These are phyloP conservation scores for Cyberlindnera xylosilytica DNA, from an alignment of 805 yeast genomes.

Conservation along the genomic window DNA sequence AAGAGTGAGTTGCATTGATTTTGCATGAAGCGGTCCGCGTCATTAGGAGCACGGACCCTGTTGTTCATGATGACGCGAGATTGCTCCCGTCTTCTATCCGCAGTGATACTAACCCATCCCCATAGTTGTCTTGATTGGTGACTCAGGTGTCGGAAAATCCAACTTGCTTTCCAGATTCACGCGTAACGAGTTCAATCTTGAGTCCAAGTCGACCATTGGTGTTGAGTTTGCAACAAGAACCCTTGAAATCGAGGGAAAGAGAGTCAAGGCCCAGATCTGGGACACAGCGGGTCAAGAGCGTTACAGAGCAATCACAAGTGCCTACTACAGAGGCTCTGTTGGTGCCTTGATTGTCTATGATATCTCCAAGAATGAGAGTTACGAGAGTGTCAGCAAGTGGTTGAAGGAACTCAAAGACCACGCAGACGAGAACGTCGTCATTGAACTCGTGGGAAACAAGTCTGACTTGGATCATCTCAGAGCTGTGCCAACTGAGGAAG, in stretches of 20 bases:
- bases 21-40: neutral
- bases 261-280: slow-evolving; percentile 93
- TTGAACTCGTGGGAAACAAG: slow-evolving; percentile 91
- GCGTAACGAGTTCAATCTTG: slow-evolving; percentile 91
- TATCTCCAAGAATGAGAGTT: slow-evolving; percentile 84
- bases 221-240: slow-evolving; percentile 98
- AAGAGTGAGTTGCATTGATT: slow-evolving; percentile 45
- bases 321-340: slow-evolving; percentile 96
- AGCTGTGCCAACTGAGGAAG: slow-evolving; percentile 98
- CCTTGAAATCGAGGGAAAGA: slow-evolving; percentile 77
- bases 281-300: slow-evolving; percentile 99
- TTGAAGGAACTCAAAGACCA: slow-evolving; percentile 86
- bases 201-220: slow-evolving; percentile 92
- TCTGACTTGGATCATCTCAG: slow-evolving; percentile 87
- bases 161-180: slow-evolving; percentile 92
- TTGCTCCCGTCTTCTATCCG: neutral
- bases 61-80: too few species aligned
- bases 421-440: slow-evolving; percentile 92
- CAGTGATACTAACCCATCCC: slow-evolving; percentile 7
- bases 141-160: slow-evolving; percentile 96
- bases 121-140: slow-evolving; percentile 87
- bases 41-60: neutral
- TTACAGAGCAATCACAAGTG: slow-evolving; percentile 95
- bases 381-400: slow-evolving; percentile 86
- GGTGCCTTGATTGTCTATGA: slow-evolving; percentile 96